phyloP scores from a whole-genome alignment of 1,284 basidiomycete genomes.

The Vanrija sp. region DNA sequence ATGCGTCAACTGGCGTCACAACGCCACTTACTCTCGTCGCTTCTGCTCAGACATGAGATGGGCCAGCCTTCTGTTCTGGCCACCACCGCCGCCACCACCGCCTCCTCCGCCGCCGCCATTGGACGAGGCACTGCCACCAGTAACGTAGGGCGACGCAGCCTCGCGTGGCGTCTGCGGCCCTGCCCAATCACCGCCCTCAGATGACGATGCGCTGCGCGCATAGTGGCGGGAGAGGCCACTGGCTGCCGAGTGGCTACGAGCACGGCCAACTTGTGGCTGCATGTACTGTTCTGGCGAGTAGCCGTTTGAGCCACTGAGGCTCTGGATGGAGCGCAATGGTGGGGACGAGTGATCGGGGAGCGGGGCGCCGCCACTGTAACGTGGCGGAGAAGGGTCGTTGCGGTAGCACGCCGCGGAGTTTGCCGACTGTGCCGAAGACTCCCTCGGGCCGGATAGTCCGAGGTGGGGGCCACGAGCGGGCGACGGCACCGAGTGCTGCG shows the following conservation, averaged over 20 bases:
- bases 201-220: slow-evolving; percentile 1
- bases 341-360: neutral
- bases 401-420: slow-evolving; percentile 2
- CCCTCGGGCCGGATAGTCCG: no score
- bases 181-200: slow-evolving; percentile 13
- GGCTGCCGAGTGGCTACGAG: slow-evolving; percentile 14
- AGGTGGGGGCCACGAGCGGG: no score
- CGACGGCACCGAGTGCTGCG: neutral
- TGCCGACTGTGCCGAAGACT: neutral
- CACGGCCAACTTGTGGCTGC: slow-evolving; percentile 4
- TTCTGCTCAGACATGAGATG: slow-evolving; percentile 47
- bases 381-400: slow-evolving; percentile 1
- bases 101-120: neutral
- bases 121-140: neutral
- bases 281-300: slow-evolving; percentile 1
- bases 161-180: slow-evolving; percentile 1
- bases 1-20: neutral
- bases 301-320: neutral
- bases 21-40: slow-evolving; percentile 41
- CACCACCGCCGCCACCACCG: slow-evolving; percentile 16
- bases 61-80: slow-evolving; percentile 39
- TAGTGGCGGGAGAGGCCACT: slow-evolving; percentile 8
- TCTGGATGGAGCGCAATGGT: slow-evolving; percentile 1
- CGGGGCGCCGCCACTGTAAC: neutral
- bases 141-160: neutral